A percentile compares a stretch with the other conserved stretches of the same genome.
Evolutionary conservation across 306 rosid genomes (phyloP).

Genomic region (Lathyrus oleraceus): DNA sequence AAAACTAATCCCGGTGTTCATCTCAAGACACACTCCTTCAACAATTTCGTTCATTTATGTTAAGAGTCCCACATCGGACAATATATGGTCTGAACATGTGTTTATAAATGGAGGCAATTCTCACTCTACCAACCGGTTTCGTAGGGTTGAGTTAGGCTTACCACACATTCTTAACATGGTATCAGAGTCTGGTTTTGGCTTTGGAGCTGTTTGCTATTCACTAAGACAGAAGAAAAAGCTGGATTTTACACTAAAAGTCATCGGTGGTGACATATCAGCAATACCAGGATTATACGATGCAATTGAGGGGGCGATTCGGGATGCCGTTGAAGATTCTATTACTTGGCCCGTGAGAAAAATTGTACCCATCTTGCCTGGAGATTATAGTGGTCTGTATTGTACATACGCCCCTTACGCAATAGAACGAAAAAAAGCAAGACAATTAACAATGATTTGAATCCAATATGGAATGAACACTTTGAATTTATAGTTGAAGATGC

Average conservation of each 20-base stretch:
- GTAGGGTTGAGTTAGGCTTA: too few species aligned
- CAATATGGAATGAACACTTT: slow-evolving; percentile 96
- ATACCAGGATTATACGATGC: slow-evolving; percentile 78
- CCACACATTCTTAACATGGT: too few species aligned
- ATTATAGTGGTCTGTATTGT: slow-evolving; percentile 78
- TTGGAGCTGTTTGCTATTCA: slow-evolving; percentile 95
- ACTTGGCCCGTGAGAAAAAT: slow-evolving; percentile 97
- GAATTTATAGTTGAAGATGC: slow-evolving; percentile 88
- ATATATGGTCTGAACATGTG: too few species aligned
- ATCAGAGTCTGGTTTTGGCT: too few species aligned
- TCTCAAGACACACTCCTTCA: too few species aligned
- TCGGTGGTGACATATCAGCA: slow-evolving; percentile 89
- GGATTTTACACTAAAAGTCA: slow-evolving; percentile 82
- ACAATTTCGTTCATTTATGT: too few species aligned
- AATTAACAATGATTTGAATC: slow-evolving; percentile 80
- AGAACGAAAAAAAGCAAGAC: too few species aligned
- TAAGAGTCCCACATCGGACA: too few species aligned
- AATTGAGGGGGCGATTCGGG: slow-evolving; percentile 82
- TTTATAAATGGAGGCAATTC: too few species aligned
- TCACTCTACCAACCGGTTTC: too few species aligned
- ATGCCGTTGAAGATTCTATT: slow-evolving; percentile 91
- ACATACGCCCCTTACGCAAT: too few species aligned
- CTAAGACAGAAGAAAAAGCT: slow-evolving; percentile 87
- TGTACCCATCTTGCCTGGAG: slow-evolving; percentile 91
- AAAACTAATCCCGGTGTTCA: too few species aligned